Conservation (phyloP, 192 early-diverging fungal genomes). For the Backusella australiensis region DNA sequence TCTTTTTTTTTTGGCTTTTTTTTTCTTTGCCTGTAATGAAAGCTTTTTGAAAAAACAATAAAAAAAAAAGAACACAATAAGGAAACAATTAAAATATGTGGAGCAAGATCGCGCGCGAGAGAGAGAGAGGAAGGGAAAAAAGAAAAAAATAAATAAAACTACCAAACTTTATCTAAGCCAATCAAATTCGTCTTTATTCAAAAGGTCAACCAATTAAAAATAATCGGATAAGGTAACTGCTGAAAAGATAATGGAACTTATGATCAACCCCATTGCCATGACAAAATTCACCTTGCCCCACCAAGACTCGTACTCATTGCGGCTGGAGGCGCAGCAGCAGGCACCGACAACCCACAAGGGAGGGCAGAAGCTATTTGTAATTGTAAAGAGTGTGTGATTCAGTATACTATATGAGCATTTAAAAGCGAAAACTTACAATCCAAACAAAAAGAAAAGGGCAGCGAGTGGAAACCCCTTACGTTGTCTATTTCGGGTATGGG, state of each 20-base stretch:
- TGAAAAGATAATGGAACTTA: constrained; percentile 5
- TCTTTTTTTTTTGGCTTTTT: background rate
- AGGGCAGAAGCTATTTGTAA: constrained; percentile 11
- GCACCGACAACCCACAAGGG: constrained; percentile 19
- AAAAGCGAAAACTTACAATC: constrained; percentile 10
- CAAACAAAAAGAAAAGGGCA: constrained; percentile 22
- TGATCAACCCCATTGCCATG: constrained; percentile 8
- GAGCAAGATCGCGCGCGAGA: background rate
- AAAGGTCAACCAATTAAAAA: background rate
- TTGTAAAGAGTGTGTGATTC: background rate
- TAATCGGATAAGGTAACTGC: constrained; percentile 3
- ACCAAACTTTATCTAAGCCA: background rate
- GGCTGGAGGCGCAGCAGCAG: constrained; percentile 17
- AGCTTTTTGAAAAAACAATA: background rate
- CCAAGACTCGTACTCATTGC: constrained; percentile 22
- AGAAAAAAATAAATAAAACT: background rate
- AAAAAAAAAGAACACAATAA: background rate
- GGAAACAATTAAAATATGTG: background rate
- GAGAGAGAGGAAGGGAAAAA: background rate
- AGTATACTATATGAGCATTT: too few species aligned
- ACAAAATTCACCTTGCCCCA: constrained; percentile 25
- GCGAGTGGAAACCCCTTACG: constrained; percentile 15
- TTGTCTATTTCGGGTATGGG: background rate
- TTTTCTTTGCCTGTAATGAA: background rate
- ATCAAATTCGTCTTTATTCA: background rate